Percentiles rank a stretch among this genome's conserved stretches.
These are phyloP conservation scores for Clavispora asparagi DNA, from an alignment of 805 yeast genomes.

Conservation along the genomic window DNA sequence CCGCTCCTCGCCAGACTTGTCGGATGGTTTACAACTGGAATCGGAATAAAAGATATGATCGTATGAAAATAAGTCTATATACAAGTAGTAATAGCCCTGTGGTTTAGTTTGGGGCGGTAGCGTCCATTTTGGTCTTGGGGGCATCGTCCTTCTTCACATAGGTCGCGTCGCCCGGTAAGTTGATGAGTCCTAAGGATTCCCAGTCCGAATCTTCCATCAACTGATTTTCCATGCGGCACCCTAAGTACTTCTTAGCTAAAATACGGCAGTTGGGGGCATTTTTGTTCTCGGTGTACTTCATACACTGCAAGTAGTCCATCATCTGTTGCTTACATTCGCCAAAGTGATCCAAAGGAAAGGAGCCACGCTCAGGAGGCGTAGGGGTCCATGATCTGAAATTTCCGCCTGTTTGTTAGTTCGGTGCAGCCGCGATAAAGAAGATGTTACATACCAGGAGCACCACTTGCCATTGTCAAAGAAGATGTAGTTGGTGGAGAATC, in stretches of 20 bases:
- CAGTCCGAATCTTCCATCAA: conserved; percentile 39
- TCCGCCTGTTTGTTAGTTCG: conserved; percentile 14
- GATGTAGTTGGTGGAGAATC: not conserved
- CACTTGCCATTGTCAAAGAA: conserved; percentile 12
- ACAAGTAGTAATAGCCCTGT: not conserved
- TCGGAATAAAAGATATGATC: not conserved
- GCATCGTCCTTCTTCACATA: not conserved
- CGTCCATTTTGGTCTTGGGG: not conserved
- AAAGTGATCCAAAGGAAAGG: conserved; percentile 88
- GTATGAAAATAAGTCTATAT: not conserved
- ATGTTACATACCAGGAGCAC: conserved; percentile 16
- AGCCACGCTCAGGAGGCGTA: conserved; percentile 94
- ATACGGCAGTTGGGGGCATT: conserved; percentile 90
- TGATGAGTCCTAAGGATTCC: conserved; percentile 40
- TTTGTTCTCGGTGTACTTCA: conserved; percentile 70
- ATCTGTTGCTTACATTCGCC: conserved; percentile 78
- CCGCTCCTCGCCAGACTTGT: too few species aligned
- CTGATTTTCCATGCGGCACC: conserved; percentile 82
- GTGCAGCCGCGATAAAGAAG: not conserved
- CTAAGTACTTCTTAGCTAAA: conserved; percentile 74
- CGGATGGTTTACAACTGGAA: not conserved
- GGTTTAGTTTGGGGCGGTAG: too few species aligned
- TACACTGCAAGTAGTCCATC: conserved; percentile 70
- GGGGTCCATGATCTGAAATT: conserved; percentile 49
- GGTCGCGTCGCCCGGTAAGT: conserved; percentile 32